Base-by-base conservation (phyloP, 1,139 yeast species). In the Debaryomycetaceae sp. region DNA sequence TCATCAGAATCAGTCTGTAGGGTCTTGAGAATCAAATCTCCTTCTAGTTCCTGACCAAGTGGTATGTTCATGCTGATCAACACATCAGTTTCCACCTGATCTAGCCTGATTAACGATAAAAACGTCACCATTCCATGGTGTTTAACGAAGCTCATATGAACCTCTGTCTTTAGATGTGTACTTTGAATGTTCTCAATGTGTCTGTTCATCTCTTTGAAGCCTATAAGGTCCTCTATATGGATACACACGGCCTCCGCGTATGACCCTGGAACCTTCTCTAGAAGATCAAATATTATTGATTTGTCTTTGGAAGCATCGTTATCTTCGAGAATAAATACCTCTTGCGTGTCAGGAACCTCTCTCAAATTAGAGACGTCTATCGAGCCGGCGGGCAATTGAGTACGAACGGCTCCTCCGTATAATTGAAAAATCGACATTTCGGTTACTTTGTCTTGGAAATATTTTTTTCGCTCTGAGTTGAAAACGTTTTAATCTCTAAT, bases 341-440 rank as follows among this genome's bases (percentile, higher is more conserved):
- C 97, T 59, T 90, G 97, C 1, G 87, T 83, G 57, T 90, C 96
- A 0, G 97, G 97, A 1, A 90, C 81, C 50, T 87, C 87, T 46
- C 97, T 71, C 43, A 89, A 62, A 38, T 68, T 60, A 1, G 95
- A 84, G 1, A 88, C 95, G 60, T 90, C 97, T 1, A 82, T 59
- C 39, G 84, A 72, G 0, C 76, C 76, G 0, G 52, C 45, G 0
- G 93, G 91, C 3, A 89, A 49, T 1, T 60, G 61, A 0, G 82
- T 75, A 3, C 73, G 60, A 8, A 88, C 73, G 1, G 95, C 95
- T 0, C 97, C 97, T 0, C 97, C 97, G 58, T 84, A 90, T 44
- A 66, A 49, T 22, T 45, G 44, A 6, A 42, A 42, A 31, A 11
- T 38, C 9, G 23, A 22, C 40, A 43, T 36, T 9, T 8, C 31